Base-by-base conservation (phyloP, 805 yeast species). In the Ogataea glucozyma region DNA sequence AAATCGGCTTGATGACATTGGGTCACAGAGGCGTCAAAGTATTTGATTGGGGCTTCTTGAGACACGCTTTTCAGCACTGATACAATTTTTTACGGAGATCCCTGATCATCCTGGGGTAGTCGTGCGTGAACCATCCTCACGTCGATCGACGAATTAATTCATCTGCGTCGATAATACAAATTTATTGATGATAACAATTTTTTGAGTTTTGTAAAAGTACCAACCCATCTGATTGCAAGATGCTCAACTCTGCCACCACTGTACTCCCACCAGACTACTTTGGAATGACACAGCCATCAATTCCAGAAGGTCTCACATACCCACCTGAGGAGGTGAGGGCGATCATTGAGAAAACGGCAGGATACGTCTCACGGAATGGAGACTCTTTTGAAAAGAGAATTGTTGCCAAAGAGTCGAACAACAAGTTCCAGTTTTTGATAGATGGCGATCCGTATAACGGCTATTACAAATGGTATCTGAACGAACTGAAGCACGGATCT, bases 301-400 rank as follows among this genome's bases (percentile, higher is more conserved):
- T 47, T 1, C 73, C 73, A 1, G 72, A 67, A 0, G 70, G 66
- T 16, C 57, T 76, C 9, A 70, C 71, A 8, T 69, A 79, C 2
- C 86, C 88, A 0, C 82, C 86, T 3, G 74, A 68, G 7, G 71
- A 72, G 10, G 53, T 73, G 5, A 64, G 67, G 47, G 72, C 71
- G 12, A 72, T 77, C 14, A 82, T 90, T 14, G 81, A 77, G 38
- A 85, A 83, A 56, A 85, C 96, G 0, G 88, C 83, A 0, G 76
- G 69, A 3, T 87, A 83, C 54, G 88, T 89, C 5, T 52, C 65
- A 21, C 70, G 84, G 48, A 85, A 87, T 56, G 96, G 96, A 0
- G 54, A 60, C 1, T 66, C 75, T 1, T 86, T 88, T 62, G 93
- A 83, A 53, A 66, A 67, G 8, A 67, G 84, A 38, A 72, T 87